Evolutionary conservation across 148 eudicot genomes (phyloP).

Genomic region (Fagopyrum esculentum): DNA sequence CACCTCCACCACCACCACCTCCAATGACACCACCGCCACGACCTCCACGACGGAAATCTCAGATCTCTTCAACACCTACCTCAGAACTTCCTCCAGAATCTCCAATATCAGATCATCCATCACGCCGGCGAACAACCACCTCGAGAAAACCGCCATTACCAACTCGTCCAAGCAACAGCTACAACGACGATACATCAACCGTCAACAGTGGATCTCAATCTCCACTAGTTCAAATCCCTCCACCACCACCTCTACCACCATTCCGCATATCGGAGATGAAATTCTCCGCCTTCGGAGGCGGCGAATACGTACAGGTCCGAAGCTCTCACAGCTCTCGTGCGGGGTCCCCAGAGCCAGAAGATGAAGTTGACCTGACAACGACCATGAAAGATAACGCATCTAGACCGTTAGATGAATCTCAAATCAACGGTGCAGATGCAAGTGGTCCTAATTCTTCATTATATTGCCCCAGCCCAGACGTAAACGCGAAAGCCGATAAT

Average conservation of each 20-base stretch:
- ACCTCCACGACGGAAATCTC: slow-evolving; percentile 24
- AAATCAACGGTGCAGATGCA: slow-evolving; percentile 30
- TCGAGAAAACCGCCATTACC: slow-evolving; percentile 54
- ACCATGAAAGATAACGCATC: slow-evolving; percentile 12
- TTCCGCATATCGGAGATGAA: slow-evolving; percentile 27
- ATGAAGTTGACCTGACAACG: slow-evolving; percentile 13
- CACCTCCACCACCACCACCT: slow-evolving; percentile 27
- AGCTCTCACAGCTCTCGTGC: slow-evolving; percentile 36
- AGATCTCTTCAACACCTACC: not conserved
- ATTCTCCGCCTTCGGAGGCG: slow-evolving; percentile 23
- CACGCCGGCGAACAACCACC: slow-evolving; percentile 6
- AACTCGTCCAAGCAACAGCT: slow-evolving; percentile 19
- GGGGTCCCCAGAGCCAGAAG: slow-evolving; percentile 33
- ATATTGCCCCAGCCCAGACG: slow-evolving; percentile 66
- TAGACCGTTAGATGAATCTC: not conserved
- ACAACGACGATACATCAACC: not conserved
- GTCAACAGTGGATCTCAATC: slow-evolving; percentile 26
- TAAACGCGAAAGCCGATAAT: slow-evolving; percentile 59
- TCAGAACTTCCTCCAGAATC: slow-evolving; percentile 18
- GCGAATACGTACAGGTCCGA: slow-evolving; percentile 28
- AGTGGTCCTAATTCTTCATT: slow-evolving; percentile 18
- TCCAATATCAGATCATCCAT: slow-evolving; percentile 11
- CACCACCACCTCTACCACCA: slow-evolving; percentile 48
- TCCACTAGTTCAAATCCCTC: slow-evolving; percentile 18
- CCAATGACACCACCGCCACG: slow-evolving; percentile 26